Evolutionary conservation across 1,284 basidiomycete species (phyloP).

Genomic region (Rhizopogon hawkerae): DNA sequence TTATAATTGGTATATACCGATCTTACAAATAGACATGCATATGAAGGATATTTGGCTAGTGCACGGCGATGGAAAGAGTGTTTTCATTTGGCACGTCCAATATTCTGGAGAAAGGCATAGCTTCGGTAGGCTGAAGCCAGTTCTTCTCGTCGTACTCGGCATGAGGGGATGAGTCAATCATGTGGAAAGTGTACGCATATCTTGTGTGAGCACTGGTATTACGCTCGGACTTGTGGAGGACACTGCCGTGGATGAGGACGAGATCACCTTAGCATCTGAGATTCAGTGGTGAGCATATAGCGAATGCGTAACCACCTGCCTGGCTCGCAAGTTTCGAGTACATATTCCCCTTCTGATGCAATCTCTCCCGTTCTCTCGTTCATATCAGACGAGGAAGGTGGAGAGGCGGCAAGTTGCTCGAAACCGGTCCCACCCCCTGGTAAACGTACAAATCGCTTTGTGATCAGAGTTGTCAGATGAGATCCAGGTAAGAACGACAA

Average conservation of each 20-base stretch:
- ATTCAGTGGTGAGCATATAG: not conserved
- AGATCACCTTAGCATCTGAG: slow-evolving; percentile 51
- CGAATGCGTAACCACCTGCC: slow-evolving; percentile 37
- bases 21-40: not conserved
- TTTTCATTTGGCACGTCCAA: slow-evolving; percentile 31
- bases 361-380: not conserved
- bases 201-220: slow-evolving; percentile 69
- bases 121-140: slow-evolving; percentile 80
- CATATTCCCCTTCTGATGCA: slow-evolving; percentile 46
- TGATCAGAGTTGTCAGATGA: slow-evolving; percentile 64
- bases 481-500: slow-evolving; percentile 90
- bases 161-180: slow-evolving; percentile 65
- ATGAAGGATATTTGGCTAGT: not conserved
- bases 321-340: slow-evolving; percentile 67
- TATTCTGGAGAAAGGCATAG: slow-evolving; percentile 76
- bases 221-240: slow-evolving; percentile 81
- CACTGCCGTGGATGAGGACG: slow-evolving; percentile 84
- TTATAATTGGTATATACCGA: not conserved
- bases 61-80: not conserved
- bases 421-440: slow-evolving; percentile 73
- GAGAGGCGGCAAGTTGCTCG: slow-evolving; percentile 44
- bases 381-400: slow-evolving; percentile 24
- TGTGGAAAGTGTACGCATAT: slow-evolving; percentile 93
- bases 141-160: slow-evolving; percentile 72
- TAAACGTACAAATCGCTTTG: slow-evolving; percentile 77